Percentiles rank a stretch among this genome's conserved stretches.
These are phyloP conservation scores for Pholiota microspora DNA, from an alignment of 768 basidiomycete genomes.

Conservation along the genomic window DNA sequence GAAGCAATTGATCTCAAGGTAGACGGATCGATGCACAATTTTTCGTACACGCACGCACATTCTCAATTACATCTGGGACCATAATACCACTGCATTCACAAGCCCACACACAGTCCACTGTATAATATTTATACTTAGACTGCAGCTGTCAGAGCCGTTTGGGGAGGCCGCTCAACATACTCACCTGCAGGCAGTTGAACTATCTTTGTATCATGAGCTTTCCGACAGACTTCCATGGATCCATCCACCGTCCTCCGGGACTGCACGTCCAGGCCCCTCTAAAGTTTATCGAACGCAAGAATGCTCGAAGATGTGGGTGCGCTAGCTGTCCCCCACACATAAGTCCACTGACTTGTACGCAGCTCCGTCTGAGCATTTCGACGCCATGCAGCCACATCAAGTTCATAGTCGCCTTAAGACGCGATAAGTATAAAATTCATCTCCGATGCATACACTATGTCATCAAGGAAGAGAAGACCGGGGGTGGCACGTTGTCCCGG, in stretches of 20 bases:
- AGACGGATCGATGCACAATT: too few species aligned
- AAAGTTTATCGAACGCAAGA: background rate
- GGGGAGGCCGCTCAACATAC: background rate
- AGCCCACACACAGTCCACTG: too few species aligned
- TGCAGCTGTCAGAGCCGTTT: background rate
- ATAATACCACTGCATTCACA: too few species aligned
- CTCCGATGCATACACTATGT: background rate
- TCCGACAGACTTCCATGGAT: background rate
- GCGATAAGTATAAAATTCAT: background rate
- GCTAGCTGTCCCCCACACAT: too few species aligned
- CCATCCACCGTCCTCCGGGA: background rate
- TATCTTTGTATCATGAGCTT: background rate
- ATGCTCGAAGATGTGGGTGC: background rate
- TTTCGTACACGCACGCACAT: too few species aligned
- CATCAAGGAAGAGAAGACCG: background rate
- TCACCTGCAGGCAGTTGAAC: background rate
- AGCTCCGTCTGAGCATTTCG: too few species aligned
- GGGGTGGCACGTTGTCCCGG: background rate
- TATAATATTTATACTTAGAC: too few species aligned
- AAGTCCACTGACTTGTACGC: too few species aligned
- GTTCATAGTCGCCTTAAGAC: background rate
- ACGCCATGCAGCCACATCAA: background rate
- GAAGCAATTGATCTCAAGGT: too few species aligned
- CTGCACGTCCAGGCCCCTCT: background rate
- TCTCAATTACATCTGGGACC: too few species aligned